phyloP scores from a whole-genome alignment of 1,139 yeast genomes.

The Candida tunisiensis region DNA sequence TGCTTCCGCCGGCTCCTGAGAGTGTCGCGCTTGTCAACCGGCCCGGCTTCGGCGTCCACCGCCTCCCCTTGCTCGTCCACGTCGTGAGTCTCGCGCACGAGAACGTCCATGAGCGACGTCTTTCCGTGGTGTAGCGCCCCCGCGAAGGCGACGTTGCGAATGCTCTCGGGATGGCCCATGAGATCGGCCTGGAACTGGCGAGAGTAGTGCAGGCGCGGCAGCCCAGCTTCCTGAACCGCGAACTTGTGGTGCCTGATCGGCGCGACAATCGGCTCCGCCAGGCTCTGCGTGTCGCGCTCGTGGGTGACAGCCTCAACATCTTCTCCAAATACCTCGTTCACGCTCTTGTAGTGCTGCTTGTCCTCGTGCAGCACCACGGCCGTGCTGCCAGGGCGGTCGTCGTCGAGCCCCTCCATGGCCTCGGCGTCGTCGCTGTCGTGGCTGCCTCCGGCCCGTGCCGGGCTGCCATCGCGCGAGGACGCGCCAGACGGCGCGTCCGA shows the following conservation, averaged over 20 bases:
- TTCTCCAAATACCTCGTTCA: slow-evolving; percentile 29
- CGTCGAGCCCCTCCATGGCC: slow-evolving; percentile 7
- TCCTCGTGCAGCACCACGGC: slow-evolving; percentile 29
- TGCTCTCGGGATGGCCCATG: slow-evolving; percentile 41
- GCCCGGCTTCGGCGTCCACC: slow-evolving; percentile 5
- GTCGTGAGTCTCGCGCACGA: slow-evolving; percentile 48
- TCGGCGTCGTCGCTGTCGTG: slow-evolving; percentile 6
- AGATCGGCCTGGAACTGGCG: slow-evolving; percentile 41
- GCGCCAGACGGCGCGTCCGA: neutral
- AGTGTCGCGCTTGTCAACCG: slow-evolving; percentile 19
- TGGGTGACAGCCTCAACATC: slow-evolving; percentile 53
- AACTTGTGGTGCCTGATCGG: slow-evolving; percentile 31
- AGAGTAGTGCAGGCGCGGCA: slow-evolving; percentile 47
- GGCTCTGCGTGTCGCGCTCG: slow-evolving; percentile 34
- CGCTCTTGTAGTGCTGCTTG: slow-evolving; percentile 25
- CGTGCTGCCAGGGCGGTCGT: slow-evolving; percentile 2
- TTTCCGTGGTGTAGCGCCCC: slow-evolving; percentile 85
- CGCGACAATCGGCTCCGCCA: slow-evolving; percentile 48
- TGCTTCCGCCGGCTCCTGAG: too few relatives aligned
- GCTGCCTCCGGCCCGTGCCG: too few relatives aligned
- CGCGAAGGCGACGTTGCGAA: slow-evolving; percentile 64
- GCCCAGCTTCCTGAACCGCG: slow-evolving; percentile 30
- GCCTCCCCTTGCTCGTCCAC: slow-evolving; percentile 2
- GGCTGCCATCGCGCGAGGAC: neutral
- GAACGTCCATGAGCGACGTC: slow-evolving; percentile 57